Evolutionary conservation across 73 alveolate genomes (phyloP).

Genomic region (Tetrahymena borealis): DNA sequence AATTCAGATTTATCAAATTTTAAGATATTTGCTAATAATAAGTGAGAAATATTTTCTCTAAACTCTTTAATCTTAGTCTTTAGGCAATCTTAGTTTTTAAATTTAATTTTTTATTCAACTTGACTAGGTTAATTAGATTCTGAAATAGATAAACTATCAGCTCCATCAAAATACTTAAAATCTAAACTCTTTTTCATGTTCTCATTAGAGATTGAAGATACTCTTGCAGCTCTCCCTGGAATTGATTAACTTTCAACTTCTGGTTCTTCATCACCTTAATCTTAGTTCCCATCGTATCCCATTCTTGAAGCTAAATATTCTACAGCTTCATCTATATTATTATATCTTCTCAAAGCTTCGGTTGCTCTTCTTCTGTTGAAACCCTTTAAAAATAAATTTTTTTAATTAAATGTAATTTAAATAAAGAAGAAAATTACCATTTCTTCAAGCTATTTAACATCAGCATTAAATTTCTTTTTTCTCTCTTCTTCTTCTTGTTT

Average conservation of each 20-base stretch:
- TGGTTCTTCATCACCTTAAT: background rate
- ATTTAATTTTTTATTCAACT: background rate
- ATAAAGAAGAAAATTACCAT: background rate
- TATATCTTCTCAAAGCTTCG: background rate
- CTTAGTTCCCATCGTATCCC: background rate
- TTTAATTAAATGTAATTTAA: background rate
- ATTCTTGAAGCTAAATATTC: background rate
- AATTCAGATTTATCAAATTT: background rate
- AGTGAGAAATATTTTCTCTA: background rate
- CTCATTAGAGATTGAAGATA: background rate
- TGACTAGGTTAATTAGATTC: background rate
- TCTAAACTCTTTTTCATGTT: background rate
- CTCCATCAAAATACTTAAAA: background rate
- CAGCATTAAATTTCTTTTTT: background rate
- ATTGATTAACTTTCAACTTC: background rate
- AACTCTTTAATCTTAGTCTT: background rate
- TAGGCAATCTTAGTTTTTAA: background rate
- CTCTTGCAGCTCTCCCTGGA: background rate
- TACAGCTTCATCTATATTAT: background rate
- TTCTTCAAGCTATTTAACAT: background rate
- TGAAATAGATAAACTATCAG: background rate
- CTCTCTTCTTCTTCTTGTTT: background rate
- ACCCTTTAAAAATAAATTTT: background rate
- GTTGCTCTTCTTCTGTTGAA: background rate
- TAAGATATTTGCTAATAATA: background rate